Conservation (phyloP, 1,139 yeast genomes). For the Casaregolazyma suthepensis region DNA sequence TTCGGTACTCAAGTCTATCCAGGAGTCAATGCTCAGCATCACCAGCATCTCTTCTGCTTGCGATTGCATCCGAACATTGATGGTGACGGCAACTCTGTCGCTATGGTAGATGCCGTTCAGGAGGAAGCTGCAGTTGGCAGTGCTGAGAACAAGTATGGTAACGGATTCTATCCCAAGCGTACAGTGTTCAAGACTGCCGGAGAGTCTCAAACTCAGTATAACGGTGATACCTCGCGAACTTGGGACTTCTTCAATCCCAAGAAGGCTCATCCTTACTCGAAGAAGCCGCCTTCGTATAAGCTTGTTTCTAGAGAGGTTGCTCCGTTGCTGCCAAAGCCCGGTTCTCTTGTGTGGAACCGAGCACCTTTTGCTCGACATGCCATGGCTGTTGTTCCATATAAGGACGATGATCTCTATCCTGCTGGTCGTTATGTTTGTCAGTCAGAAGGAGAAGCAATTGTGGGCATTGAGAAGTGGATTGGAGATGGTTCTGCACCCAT, state of each 20-base stretch:
- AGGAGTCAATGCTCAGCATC: constrained; percentile 76
- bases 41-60: constrained; percentile 76
- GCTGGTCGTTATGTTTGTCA: constrained; percentile 56
- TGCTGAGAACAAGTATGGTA: constrained; percentile 38
- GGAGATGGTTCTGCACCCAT: constrained; percentile 29
- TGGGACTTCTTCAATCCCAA: constrained; percentile 78
- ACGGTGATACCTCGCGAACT: constrained; percentile 58
- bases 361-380: constrained; percentile 73
- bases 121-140: constrained; percentile 39
- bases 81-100: constrained; percentile 76
- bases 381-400: constrained; percentile 66
- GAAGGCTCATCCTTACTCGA: constrained; percentile 59
- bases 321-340: constrained; percentile 64
- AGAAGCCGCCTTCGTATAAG: constrained; percentile 70
- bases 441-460: constrained; percentile 61
- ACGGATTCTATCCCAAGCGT: constrained; percentile 64
- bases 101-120: constrained; percentile 59
- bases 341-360: constrained; percentile 70
- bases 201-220: constrained; percentile 60
- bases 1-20: constrained; percentile 83
- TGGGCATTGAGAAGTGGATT: constrained; percentile 49
- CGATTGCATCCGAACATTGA: constrained; percentile 77
- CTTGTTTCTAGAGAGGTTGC: constrained; percentile 74
- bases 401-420: constrained; percentile 59
- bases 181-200: constrained; percentile 56